A percentile compares a stretch with the other conserved stretches of the same genome.
Evolutionary conservation across 1,139 yeast genomes (phyloP).

Genomic region (Taphrina sp.): DNA sequence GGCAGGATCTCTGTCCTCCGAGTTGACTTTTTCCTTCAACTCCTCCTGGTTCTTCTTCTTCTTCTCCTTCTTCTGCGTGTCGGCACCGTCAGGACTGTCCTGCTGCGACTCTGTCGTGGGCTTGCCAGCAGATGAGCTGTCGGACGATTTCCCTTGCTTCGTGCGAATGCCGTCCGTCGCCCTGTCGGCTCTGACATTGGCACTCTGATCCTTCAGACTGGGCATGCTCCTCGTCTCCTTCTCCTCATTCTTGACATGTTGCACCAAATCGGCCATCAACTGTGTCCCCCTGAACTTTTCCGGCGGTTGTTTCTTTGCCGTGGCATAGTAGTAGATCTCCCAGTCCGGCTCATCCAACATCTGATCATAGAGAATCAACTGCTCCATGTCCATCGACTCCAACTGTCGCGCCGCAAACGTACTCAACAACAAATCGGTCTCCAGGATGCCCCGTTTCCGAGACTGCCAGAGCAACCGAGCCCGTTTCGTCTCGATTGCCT

Average conservation of each 20-base stretch:
- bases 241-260: constrained; percentile 69
- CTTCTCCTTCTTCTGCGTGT: constrained; percentile 1
- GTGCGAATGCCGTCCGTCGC: constrained; percentile 26
- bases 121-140: neutral
- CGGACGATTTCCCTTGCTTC: constrained; percentile 12
- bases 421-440: constrained; percentile 80
- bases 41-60: constrained; percentile 15
- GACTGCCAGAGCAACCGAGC: constrained; percentile 89
- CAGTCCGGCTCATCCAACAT: constrained; percentile 86
- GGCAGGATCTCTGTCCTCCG: constrained; percentile 21
- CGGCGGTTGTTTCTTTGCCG: constrained; percentile 66
- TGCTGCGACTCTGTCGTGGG: too few species aligned
- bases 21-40: constrained; percentile 30
- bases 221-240: constrained; percentile 86
- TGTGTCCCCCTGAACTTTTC: constrained; percentile 73
- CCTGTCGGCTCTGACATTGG: constrained; percentile 23
- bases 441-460: constrained; percentile 92
- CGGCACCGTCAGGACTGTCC: too few species aligned
- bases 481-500: constrained; percentile 69
- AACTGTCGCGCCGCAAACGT: constrained; percentile 80
- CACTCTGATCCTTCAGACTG: constrained; percentile 45
- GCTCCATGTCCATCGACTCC: constrained; percentile 57
- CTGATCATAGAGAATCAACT: constrained; percentile 79
- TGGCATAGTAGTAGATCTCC: constrained; percentile 99
- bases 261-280: constrained; percentile 65